Evolutionary conservation across 495 filamentous ascomycete genomes (phyloP).

Genomic region (Tuber umbilicatum): DNA sequence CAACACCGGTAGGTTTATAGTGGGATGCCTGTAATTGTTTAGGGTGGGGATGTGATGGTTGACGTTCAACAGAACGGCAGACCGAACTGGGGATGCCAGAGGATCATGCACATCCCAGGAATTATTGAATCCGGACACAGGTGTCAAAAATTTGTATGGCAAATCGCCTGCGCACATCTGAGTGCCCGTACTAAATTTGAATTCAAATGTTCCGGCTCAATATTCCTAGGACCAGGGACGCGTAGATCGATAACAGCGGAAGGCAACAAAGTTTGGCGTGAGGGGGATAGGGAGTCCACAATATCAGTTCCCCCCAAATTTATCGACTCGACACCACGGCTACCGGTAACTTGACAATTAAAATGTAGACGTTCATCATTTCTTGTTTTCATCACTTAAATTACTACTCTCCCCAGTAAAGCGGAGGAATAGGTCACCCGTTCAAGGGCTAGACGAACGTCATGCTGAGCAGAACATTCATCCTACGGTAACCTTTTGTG

Average conservation of each 20-base stretch:
- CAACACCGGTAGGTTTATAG: not conserved
- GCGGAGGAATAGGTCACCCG: not conserved
- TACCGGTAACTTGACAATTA: not conserved
- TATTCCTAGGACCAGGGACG: too few relatives aligned
- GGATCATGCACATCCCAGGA: too few relatives aligned
- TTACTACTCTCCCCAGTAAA: not conserved
- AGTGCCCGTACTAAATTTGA: too few relatives aligned
- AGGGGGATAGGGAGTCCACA: not conserved
- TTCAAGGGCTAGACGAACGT: not conserved
- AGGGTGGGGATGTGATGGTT: not conserved
- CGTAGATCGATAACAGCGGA: not conserved
- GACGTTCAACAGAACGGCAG: not conserved
- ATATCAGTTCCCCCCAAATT: not conserved
- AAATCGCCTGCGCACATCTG: too few relatives aligned
- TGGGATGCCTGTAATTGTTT: not conserved
- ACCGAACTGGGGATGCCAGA: not conserved
- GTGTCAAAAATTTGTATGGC: too few relatives aligned
- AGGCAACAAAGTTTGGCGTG: not conserved
- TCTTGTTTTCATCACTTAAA: not conserved
- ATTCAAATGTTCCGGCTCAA: too few relatives aligned
- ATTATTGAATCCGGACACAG: too few relatives aligned
- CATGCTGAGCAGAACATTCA: not conserved
- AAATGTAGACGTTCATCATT: not conserved
- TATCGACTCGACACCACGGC: not conserved
- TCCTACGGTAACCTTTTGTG: not conserved